Evolutionary conservation across 345 rosid species (phyloP).

Genomic region (Salix dunnii): DNA sequence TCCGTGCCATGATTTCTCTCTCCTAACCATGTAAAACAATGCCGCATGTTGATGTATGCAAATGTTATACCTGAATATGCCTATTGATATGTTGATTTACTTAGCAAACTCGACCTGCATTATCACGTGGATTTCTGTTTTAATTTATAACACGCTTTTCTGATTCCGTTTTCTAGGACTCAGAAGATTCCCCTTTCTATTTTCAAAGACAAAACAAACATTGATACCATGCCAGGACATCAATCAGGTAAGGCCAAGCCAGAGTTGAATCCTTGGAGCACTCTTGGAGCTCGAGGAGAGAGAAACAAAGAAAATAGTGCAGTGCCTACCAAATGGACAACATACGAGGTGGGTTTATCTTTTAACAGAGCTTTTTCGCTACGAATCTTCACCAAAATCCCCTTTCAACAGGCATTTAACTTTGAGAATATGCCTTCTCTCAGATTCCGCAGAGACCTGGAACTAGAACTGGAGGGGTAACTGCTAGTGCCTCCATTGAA

Average conservation of each 20-base stretch:
- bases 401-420: conserved; percentile 8
- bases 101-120: neutral
- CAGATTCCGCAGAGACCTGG: conserved; percentile 66
- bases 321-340: conserved; percentile 68
- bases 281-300: conserved; percentile 66
- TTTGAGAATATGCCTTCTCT: conserved; percentile 3
- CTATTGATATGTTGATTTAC: neutral
- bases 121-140: neutral
- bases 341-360: conserved; percentile 56
- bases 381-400: neutral
- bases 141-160: neutral
- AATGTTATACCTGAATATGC: neutral
- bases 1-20: neutral
- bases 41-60: neutral
- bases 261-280: conserved; percentile 54
- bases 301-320: conserved; percentile 92
- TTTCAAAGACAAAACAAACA: conserved; percentile 50
- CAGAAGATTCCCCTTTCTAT: conserved; percentile 49
- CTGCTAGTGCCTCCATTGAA: conserved; percentile 51
- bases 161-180: conserved; percentile 34
- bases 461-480: conserved; percentile 37
- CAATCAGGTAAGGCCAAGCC: conserved; percentile 42
- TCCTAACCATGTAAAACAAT: neutral
- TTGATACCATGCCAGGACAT: conserved; percentile 29
- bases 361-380: neutral